Evolutionary conservation across 345 rosid species (phyloP).

Genomic region (Trapa bicornis): DNA sequence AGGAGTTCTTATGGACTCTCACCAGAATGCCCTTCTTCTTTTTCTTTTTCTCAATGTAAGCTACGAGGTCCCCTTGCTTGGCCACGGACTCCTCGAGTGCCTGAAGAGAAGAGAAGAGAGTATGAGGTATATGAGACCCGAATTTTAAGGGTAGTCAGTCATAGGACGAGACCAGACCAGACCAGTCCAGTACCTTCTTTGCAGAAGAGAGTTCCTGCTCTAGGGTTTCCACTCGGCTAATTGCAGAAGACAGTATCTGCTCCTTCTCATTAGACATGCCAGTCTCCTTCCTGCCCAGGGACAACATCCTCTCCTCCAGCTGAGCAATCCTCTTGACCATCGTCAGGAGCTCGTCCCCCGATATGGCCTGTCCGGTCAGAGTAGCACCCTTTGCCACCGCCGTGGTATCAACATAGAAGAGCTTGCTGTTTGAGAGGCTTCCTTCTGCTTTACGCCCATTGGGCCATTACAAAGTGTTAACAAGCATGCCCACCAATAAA

Average conservation of each 20-base stretch:
- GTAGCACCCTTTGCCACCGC: slow-evolving; percentile 11
- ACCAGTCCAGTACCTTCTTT: background rate
- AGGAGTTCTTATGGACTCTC: slow-evolving; percentile 6
- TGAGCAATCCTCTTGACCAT: slow-evolving; percentile 64
- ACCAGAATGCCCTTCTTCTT: slow-evolving; percentile 23
- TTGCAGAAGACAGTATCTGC: slow-evolving; percentile 50
- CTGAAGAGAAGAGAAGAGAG: background rate
- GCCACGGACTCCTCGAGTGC: slow-evolving; percentile 29
- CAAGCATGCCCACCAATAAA: too few relatives aligned
- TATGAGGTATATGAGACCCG: too few relatives aligned
- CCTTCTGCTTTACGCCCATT: slow-evolving; percentile 35
- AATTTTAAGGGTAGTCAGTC: too few relatives aligned
- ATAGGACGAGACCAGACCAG: background rate
- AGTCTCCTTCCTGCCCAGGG: slow-evolving; percentile 26
- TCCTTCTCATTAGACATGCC: slow-evolving; percentile 47
- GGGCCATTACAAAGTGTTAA: too few relatives aligned
- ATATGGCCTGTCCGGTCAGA: slow-evolving; percentile 24
- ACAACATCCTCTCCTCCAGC: slow-evolving; percentile 46
- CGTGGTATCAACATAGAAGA: slow-evolving; percentile 22
- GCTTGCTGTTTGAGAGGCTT: slow-evolving; percentile 25
- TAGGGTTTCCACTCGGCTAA: slow-evolving; percentile 38
- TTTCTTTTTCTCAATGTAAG: slow-evolving; percentile 37
- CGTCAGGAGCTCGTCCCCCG: slow-evolving; percentile 35
- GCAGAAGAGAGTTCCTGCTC: slow-evolving; percentile 56
- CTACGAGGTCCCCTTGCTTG: slow-evolving; percentile 31